Percentiles rank a stretch among this genome's conserved stretches.
phyloP scores from a whole-genome alignment of 768 basidiomycete species.

The Mycena latifolia region DNA sequence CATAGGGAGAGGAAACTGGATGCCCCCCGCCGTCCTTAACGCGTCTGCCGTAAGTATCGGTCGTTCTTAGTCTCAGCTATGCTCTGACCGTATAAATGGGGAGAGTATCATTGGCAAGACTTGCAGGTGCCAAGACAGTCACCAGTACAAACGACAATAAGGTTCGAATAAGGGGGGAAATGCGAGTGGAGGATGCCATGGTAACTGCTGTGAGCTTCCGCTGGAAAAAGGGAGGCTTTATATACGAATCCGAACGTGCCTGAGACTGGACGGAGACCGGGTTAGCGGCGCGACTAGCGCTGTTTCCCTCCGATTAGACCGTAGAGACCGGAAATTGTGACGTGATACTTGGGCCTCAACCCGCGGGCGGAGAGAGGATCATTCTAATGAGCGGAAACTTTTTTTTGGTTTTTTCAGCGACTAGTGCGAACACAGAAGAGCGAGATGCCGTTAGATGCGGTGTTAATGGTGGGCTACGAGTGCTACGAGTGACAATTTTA shows the following conservation, averaged over 20 bases:
- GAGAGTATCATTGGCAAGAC: slow-evolving; percentile 8
- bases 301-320: too few species aligned
- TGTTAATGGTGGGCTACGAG: too few species aligned
- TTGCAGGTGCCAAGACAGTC: background rate
- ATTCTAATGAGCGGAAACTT: too few species aligned
- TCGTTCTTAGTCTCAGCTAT: background rate
- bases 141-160: slow-evolving; percentile 17
- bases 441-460: too few species aligned
- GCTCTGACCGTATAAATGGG: slow-evolving; percentile 30
- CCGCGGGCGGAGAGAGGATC: too few species aligned
- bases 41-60: background rate
- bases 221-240: background rate
- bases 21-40: slow-evolving; percentile 32
- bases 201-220: background rate
- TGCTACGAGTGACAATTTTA: too few species aligned
- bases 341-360: too few species aligned
- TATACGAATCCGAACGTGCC: background rate
- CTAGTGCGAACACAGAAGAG: too few species aligned
- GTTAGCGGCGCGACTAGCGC: too few species aligned
- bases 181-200: slow-evolving; percentile 1
- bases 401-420: too few species aligned
- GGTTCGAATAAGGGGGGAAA: background rate
- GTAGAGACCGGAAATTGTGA: too few species aligned
- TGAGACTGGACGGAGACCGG: too few species aligned
- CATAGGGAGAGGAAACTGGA: slow-evolving; percentile 35